phyloP scores from a whole-genome alignment of 805 yeast genomes.

The Hanseniaspora occidentalis region DNA sequence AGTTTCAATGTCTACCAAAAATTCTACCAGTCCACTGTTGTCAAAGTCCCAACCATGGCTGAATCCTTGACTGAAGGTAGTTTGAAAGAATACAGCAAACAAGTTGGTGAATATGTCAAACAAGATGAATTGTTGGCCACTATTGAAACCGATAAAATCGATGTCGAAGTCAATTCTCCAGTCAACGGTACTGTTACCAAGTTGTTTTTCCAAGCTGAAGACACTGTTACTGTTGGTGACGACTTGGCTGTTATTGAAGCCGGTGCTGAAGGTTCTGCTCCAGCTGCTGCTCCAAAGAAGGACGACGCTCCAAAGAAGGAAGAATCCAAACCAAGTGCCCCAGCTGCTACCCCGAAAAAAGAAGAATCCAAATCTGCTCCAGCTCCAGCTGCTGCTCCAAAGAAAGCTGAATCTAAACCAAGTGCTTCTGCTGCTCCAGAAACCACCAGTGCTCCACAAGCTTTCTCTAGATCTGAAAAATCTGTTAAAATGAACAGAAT shows the following conservation, averaged over 20 bases:
- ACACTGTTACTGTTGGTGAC: conserved; percentile 93
- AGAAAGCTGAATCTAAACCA: conserved; percentile 17
- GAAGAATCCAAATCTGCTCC: conserved; percentile 14
- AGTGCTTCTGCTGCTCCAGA: conserved; percentile 17
- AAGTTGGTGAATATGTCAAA: conserved; percentile 79
- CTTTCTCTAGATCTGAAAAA: conserved; percentile 74
- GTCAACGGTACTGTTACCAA: conserved; percentile 81
- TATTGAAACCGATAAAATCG: conserved; percentile 96
- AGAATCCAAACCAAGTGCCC: conserved; percentile 16
- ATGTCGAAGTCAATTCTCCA: conserved; percentile 93
- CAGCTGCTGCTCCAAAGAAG: conserved; percentile 29
- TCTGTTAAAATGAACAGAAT: conserved; percentile 98
- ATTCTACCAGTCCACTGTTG: conserved; percentile 27
- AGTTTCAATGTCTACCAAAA: not conserved
- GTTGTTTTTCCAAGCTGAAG: conserved; percentile 70
- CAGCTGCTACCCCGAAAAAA: conserved; percentile 24
- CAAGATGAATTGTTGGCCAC: conserved; percentile 90
- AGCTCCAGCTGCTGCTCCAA: conserved; percentile 22
- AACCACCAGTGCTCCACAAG: conserved; percentile 19
- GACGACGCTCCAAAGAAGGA: conserved; percentile 17
- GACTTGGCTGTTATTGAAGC: conserved; percentile 79
- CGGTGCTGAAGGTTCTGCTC: conserved; percentile 53
- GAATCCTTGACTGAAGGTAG: conserved; percentile 98
- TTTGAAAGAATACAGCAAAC: conserved; percentile 51
- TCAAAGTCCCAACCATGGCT: conserved; percentile 97